Base-by-base conservation (phyloP, 2,329 filamentous ascomycete genomes). In the Fusarium miscanthi region DNA sequence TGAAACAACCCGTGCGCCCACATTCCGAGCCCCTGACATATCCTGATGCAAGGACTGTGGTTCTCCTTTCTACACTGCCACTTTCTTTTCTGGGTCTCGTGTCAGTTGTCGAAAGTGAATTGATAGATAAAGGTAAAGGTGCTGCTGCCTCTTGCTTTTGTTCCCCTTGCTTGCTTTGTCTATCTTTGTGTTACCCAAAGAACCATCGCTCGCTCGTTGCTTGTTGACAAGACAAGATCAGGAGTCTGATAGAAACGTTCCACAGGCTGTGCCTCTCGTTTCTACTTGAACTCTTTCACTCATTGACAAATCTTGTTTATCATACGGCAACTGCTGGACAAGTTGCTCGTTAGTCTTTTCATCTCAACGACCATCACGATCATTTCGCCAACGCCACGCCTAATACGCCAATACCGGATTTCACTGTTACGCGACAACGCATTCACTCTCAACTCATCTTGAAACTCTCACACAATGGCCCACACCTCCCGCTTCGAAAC, bases 401-500 rank as follows among this genome's bases (percentile, higher is more conserved):
- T 46, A 46, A 30, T 52, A 62, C 59, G 21, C 35, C 40, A 37
- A 40, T 41, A 60, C 51, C 45, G 27, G 23, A 38, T 49, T 45
- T 38, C 31, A 57, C 37, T 23, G 30, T 21, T 49, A 51, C 46
- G 42, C 52, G 16, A 38, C 40, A 41, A 37, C n/a, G 25, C n/a
- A 57, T 41, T 64, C 27, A 23, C 27, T 16, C 19, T 27, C 14
- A 45, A 16, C 37, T 33, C 30, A 38, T 27, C 27, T 19, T 4
- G 35, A 45, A 53, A 46, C 38, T 49, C 51, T 23, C 33, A 23
- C 33, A 68, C 30, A 42, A 77, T 77, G 75, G 48, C 70, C 56
- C 72, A 72, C 59, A 68, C 58, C 49, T 82, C 85, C 13, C 85
- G 85, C 75, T 85, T 88, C 81, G 84, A 88, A 68, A 78, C 81